Evolutionary conservation across 2,329 filamentous ascomycete genomes (phyloP), one percentile per base, ranked within the genome.

Genomic region (Celoporthe dispersa): DNA sequence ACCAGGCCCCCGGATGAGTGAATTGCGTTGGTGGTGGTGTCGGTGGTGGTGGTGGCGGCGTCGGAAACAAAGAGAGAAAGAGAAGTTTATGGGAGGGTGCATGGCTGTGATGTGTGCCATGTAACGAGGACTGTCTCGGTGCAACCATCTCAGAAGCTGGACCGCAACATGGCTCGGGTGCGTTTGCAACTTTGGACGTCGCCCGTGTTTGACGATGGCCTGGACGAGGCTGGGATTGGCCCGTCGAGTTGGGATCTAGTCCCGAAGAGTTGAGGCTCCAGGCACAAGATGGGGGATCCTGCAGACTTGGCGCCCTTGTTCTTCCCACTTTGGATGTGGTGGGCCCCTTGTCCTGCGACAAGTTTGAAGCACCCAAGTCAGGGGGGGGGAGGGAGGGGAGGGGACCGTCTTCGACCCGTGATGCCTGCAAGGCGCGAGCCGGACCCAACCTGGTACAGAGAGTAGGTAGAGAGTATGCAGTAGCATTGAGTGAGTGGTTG

Each of bases 281-380:
- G 70, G 44, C 55, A 67, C 70, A 67, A 67, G 70, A 35, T 70
- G 68, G 61, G 48, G 67, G 70, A 65, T 67, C 44, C 33, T n/a
- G 25, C 62, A 39, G 22, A 22, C 25, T 65, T 69, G 67, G 62
- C 41, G 67, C 62, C 33, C 16, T 25, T 53, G 35, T 37, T 5
- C 44, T 37, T 53, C 35, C 62, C 73, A 73, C 71, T 74, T 74
- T 72, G 74, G 73, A 31, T 11, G 67, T 33, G 61, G 22, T 39
- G 59, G 44, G 2, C n/a, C 76, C 82, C 81, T 77, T 81, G 79
- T 81, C 75, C 79, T 84, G 82, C 78, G 80, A 85, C 83, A 83
- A 76, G 79, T 79, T 78, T 84, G 83, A 85, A 76, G 83, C 83
- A 84, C 74, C 70, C 76, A 69, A 35, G 62, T 62, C 68, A 33